Base-by-base conservation (phyloP, 345 rosid genomes). In the Combretum micranthum region DNA sequence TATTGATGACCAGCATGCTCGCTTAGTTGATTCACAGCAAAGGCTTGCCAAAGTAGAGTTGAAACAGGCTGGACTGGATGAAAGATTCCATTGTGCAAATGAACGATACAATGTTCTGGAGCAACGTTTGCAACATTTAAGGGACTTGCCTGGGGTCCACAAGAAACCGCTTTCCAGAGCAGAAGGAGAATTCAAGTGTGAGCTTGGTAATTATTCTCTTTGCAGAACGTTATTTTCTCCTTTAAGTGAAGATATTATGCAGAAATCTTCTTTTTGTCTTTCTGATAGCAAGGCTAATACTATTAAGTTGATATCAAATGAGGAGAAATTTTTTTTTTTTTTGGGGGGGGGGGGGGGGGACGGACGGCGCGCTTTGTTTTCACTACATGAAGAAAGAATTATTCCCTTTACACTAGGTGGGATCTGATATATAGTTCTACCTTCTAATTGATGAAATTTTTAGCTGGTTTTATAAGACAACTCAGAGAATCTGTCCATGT, bases 151-250 rank as follows among this genome's bases (percentile, higher is more conserved):
- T 57, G 88, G 83, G 53, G 83, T 69, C 48, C 87, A 83, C 60
- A 90, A 77, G 81, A 90, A 74, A 62, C 99, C 95, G n/a, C 71
- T 90, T 72, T 83, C 96, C 4, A 80, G 70, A 68, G 99, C 97
- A 48, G 99, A 94, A 72, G 75, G 70, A 51, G 81, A 82, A 46
- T 90, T 90, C 55, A 85, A 87, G 77, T 74, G 89, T 26, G 87
- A 87, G 68, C 90, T 85, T 1, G 95, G 99, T 87, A 83, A 75
- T 70, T 59, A 23, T 16, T 64, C 13, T 48, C 18, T 11, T 48
- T 48, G 44, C 8, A n/a, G 18, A 19, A 51, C 3, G 15, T 12
- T 51, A 21, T 19, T 51, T 51, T 51, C 32, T 21, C 15, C 8
- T 19, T 12, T 51, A 51, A 51, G 4, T 15, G 12, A 48, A 21